Evolutionary conservation across 176 grass and related monocot species (phyloP).

Genomic region (Avena atlantica): DNA sequence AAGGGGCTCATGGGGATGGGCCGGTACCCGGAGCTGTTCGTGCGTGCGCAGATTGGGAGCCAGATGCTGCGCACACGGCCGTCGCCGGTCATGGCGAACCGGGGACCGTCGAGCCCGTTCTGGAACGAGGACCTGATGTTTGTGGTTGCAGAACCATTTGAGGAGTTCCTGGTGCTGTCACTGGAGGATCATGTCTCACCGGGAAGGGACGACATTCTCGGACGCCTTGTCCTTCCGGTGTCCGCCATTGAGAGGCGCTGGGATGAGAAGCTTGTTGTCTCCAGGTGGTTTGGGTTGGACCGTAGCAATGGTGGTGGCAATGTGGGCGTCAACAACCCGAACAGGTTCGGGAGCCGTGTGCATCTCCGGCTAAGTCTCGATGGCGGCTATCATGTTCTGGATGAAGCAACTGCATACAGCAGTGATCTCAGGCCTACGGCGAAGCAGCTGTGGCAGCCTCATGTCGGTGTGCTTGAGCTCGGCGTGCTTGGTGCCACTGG

Average conservation of each 20-base stretch:
- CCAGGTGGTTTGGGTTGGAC: slow-evolving; percentile 73
- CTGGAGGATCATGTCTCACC: slow-evolving; percentile 73
- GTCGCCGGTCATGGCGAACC: slow-evolving; percentile 40
- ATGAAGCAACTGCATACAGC: slow-evolving; percentile 80
- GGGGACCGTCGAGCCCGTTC: slow-evolving; percentile 65
- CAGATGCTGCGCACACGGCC: slow-evolving; percentile 71
- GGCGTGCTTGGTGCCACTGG: slow-evolving; percentile 79
- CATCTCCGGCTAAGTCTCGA: slow-evolving; percentile 84
- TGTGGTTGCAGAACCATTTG: slow-evolving; percentile 89
- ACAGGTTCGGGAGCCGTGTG: slow-evolving; percentile 71
- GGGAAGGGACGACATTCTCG: slow-evolving; percentile 70
- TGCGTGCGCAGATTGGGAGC: slow-evolving; percentile 72
- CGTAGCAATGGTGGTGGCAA: slow-evolving; percentile 41
- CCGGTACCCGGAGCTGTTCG: slow-evolving; percentile 74
- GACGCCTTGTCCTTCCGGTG: slow-evolving; percentile 67
- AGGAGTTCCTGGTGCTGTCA: slow-evolving; percentile 71
- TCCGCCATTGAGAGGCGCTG: slow-evolving; percentile 68
- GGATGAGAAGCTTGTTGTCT: slow-evolving; percentile 82
- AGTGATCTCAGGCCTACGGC: slow-evolving; percentile 77
- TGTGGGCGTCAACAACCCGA: slow-evolving; percentile 5
- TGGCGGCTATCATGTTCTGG: slow-evolving; percentile 88
- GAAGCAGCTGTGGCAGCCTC: slow-evolving; percentile 78
- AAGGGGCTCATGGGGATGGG: slow-evolving; percentile 48
- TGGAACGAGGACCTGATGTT: slow-evolving; percentile 96
- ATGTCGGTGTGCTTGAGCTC: slow-evolving; percentile 80